Base-by-base conservation (phyloP, 1,284 basidiomycete species). In the Cutaneotrichosporon sp. region DNA sequence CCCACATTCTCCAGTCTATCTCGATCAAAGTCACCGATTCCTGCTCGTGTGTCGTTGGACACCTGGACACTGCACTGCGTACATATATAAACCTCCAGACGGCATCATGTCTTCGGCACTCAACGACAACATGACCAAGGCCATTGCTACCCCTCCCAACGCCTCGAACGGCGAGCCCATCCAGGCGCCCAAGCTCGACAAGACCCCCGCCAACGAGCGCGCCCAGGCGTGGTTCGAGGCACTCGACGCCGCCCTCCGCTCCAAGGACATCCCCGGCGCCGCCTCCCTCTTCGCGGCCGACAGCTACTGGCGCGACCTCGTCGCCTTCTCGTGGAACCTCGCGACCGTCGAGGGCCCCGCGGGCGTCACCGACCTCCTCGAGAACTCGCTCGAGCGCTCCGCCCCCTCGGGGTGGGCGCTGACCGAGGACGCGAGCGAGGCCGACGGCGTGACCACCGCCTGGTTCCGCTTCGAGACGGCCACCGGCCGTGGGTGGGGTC, bases 221-320 rank as follows among this genome's bases (percentile, higher is more conserved):
- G 63, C 59, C 8, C 53, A 60, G 46, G 38, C 50, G 24, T 64
- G 63, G 63, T 49, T 64, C 56, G 45, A 50, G 52, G 51, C 47
- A 13, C 49, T 64, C 20, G 55, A 64, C 47, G 18, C 43, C 20
- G 52, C 63, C 16, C 63, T 64, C 56, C 36, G 60, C 47, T 34
- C 45, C n/a, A 13, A 38, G 36, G 95, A 97, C 75, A 97, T 94
- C 0, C 90, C 92, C 47, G 95, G 97, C 77, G 87, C 90, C 3
- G 93, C 95, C 34, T 95, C 95, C 79, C 74, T 97, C 84, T 95
- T 83, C 64, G 86, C 77, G 22, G 64, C 64, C 36, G 59, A 60
- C 29, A 46, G 36, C 20, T 64, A 60, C 73, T 87, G 84, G 85
- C 81, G 86, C 51, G 87, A 88, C 72, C 81, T 86, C 66, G 81